Conservation (phyloP, 805 yeast genomes). For the Wickerhamomyces rabaulensis region DNA sequence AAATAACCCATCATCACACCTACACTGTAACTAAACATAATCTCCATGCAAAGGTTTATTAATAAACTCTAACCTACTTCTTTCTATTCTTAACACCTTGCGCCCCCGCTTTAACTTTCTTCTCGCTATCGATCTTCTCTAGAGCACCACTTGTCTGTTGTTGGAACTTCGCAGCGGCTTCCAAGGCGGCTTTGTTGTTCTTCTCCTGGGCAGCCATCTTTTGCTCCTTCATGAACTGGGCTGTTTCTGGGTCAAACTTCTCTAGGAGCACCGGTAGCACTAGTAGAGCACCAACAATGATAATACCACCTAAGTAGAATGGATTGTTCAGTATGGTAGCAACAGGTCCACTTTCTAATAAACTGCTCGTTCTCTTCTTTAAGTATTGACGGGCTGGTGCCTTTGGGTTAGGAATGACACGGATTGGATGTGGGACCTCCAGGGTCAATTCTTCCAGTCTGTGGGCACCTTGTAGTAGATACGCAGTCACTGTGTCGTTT, state of each 20-base stretch:
- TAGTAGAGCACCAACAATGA: conserved; percentile 22
- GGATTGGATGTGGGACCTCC: conserved; percentile 17
- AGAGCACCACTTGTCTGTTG: not conserved
- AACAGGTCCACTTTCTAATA: conserved; percentile 31
- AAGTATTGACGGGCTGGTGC: conserved; percentile 30
- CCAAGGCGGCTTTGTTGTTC: conserved; percentile 5
- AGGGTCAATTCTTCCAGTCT: conserved; percentile 3
- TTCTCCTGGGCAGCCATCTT: conserved; percentile 4
- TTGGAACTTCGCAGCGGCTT: conserved; percentile 1
- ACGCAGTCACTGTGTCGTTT: conserved; percentile 10
- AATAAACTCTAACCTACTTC: not conserved
- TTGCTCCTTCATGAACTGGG: conserved; percentile 28
- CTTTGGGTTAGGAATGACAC: conserved; percentile 20
- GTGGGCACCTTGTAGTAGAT: conserved; percentile 10
- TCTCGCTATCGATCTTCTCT: not conserved
- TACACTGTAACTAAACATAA: too few relatives aligned
- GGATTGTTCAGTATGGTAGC: conserved; percentile 32
- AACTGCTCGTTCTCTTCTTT: conserved; percentile 26
- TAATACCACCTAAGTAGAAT: conserved; percentile 29
- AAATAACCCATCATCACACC: too few relatives aligned
- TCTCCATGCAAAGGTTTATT: not conserved
- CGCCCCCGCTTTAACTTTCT: not conserved
- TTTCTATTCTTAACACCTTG: not conserved
- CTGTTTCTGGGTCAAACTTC: conserved; percentile 36
- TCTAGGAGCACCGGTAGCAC: conserved; percentile 32